Conservation (phyloP, 1,139 yeast genomes). For the Arxiozyma slooffiae region DNA sequence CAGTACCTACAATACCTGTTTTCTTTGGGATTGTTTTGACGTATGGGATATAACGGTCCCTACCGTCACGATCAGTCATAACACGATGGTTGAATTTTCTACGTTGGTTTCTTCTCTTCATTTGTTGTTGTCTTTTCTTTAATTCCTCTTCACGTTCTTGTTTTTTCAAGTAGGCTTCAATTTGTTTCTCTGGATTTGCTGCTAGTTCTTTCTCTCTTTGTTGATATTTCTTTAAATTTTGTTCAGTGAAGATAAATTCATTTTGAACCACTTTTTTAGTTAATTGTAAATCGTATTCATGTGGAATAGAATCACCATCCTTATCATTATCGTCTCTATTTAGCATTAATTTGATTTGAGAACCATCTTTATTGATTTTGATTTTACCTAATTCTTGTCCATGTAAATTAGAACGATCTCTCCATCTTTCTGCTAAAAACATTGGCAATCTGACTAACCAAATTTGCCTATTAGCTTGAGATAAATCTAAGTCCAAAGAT, state of each 20-base stretch:
- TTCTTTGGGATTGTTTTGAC: conserved; percentile 79
- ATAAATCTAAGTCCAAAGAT: conserved; percentile 52
- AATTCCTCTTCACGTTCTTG: conserved; percentile 34
- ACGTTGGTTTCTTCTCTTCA: conserved; percentile 27
- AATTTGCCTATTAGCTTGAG: conserved; percentile 52
- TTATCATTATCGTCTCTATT: conserved; percentile 35
- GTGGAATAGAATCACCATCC: conserved; percentile 49
- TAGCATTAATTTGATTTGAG: conserved; percentile 50
- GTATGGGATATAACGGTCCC: conserved; percentile 51
- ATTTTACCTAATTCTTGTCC: conserved; percentile 79
- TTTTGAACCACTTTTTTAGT: conserved; percentile 72
- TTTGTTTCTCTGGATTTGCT: conserved; percentile 33
- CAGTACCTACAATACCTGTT: conserved; percentile 76
- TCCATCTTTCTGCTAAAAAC: conserved; percentile 77
- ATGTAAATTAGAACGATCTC: conserved; percentile 47
- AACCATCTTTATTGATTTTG: conserved; percentile 46
- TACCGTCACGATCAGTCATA: conserved; percentile 35
- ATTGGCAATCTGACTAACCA: conserved; percentile 91
- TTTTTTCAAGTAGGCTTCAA: conserved; percentile 34
- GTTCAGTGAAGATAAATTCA: conserved; percentile 85
- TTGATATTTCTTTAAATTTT: conserved; percentile 62
- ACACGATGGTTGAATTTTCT: conserved; percentile 31
- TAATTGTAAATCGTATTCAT: conserved; percentile 70
- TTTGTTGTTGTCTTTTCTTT: conserved; percentile 30
- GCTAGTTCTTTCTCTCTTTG: conserved; percentile 40